Percentiles rank a stretch among this genome's conserved stretches.
Conservation (phyloP, 257 asterid species). For the Solanum virginianum region DNA sequence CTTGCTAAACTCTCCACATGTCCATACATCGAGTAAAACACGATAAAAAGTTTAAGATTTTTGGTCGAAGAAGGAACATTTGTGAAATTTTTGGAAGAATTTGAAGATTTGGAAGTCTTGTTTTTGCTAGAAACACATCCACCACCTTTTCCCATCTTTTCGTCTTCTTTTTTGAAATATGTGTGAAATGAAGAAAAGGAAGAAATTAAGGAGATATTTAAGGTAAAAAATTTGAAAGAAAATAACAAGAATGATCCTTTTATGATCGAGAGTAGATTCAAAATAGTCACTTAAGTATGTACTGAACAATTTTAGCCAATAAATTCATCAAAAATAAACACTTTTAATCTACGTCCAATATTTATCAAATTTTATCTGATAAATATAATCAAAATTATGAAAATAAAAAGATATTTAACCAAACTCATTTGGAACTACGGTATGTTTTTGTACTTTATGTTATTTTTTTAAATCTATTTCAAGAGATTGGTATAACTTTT, state of each 20-base stretch:
- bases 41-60: constrained; percentile 38
- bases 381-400: neutral
- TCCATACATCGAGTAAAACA: constrained; percentile 92
- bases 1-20: constrained; percentile 84
- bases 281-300: neutral
- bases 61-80: neutral
- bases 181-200: neutral
- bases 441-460: neutral
- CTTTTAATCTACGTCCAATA: neutral
- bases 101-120: constrained; percentile 22
- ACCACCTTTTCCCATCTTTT: constrained; percentile 82
- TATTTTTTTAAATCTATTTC: neutral
- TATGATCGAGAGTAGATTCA: neutral
- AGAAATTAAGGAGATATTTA: neutral
- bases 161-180: neutral
- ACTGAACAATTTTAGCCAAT: neutral
- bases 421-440: neutral
- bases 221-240: neutral
- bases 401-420: neutral
- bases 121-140: constrained; percentile 91
- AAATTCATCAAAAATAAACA: neutral
- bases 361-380: neutral
- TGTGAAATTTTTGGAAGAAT: neutral
- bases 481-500: neutral
- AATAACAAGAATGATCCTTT: neutral